These are phyloP conservation scores for Pneumocystis oryctolagi DNA, from an alignment of 1,139 yeast genomes.

Conservation along the genomic window DNA sequence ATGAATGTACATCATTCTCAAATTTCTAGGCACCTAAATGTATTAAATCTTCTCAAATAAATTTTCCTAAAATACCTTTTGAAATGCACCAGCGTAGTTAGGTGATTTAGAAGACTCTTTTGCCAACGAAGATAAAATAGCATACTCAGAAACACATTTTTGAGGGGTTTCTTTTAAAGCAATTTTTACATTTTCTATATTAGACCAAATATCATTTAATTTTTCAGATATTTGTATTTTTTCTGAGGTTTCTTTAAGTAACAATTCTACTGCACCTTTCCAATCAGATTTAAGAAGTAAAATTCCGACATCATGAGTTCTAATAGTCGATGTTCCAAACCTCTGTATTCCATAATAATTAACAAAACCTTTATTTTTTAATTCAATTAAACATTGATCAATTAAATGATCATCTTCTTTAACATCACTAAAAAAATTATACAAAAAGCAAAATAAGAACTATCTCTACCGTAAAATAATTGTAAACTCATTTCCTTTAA, in stretches of 20 bases:
- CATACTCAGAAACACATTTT: conserved; percentile 70
- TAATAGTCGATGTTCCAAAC: conserved; percentile 85
- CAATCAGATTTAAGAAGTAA: conserved; percentile 57
- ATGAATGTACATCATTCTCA: conserved; percentile 89
- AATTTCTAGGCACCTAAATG: conserved; percentile 75
- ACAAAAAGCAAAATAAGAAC: conserved; percentile 19
- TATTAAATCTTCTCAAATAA: background rate
- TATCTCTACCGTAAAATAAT: conserved; percentile 65
- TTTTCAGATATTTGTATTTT: conserved; percentile 35
- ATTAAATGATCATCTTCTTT: conserved; percentile 27
- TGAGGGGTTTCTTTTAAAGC: conserved; percentile 71
- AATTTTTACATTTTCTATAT: conserved; percentile 47
- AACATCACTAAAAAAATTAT: conserved; percentile 1
- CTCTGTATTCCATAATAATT: conserved; percentile 96
- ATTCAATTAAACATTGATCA: conserved; percentile 39
- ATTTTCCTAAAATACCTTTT: conserved; percentile 1
- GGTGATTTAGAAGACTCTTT: conserved; percentile 27
- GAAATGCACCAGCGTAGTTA: conserved; percentile 59
- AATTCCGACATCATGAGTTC: conserved; percentile 77
- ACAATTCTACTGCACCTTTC: conserved; percentile 62
- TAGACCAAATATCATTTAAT: conserved; percentile 50
- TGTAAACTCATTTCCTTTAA: conserved; percentile 73
- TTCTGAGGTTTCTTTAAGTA: conserved; percentile 42
- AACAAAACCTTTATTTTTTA: conserved; percentile 57
- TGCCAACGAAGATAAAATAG: conserved; percentile 46